A percentile compares a stretch with the other conserved stretches of the same genome.
These are phyloP conservation scores for Capronia coronata DNA, from an alignment of 2,329 filamentous ascomycete species.

Conservation along the genomic window DNA sequence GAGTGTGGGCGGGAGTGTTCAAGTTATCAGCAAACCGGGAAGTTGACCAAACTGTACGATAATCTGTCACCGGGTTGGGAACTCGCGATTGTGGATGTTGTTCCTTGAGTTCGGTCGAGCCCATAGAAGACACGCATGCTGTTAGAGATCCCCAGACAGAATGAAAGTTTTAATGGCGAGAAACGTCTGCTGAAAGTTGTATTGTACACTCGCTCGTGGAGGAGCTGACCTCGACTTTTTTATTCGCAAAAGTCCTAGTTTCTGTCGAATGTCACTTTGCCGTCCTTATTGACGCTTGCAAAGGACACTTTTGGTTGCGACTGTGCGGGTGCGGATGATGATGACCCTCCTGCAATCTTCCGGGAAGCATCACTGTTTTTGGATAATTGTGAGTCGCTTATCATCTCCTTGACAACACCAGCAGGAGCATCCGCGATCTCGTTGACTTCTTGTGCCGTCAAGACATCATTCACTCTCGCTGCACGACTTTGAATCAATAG, in stretches of 20 bases:
- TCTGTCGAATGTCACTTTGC: slow-evolving; percentile 58
- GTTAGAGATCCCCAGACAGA: too few species aligned
- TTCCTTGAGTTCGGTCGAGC: too few species aligned
- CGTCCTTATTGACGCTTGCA: slow-evolving; percentile 53
- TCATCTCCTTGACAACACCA: slow-evolving; percentile 58
- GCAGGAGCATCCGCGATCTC: slow-evolving; percentile 81
- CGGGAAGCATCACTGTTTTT: slow-evolving; percentile 8
- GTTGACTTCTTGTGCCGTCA: slow-evolving; percentile 73
- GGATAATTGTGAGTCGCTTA: slow-evolving; percentile 31
- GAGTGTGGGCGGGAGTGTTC: too few species aligned
- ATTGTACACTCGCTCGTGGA: slow-evolving; percentile 5
- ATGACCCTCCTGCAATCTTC: slow-evolving; percentile 15
- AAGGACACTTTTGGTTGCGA: slow-evolving; percentile 36
- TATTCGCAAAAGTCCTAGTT: slow-evolving; percentile 37
- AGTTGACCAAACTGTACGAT: too few species aligned
- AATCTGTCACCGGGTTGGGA: too few species aligned
- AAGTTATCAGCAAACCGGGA: too few species aligned
- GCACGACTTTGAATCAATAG: slow-evolving; percentile 85
- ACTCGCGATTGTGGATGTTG: too few species aligned
- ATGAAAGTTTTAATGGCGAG: too few species aligned
- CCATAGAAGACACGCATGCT: too few species aligned
- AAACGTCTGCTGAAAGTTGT: too few species aligned
- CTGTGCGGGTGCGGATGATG: slow-evolving; percentile 28
- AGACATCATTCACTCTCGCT: slow-evolving; percentile 66
- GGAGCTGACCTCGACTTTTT: slow-evolving; percentile 25